These are phyloP conservation scores for Coelastrella sp. DNA, from an alignment of 139 green algal genomes.

Conservation along the genomic window DNA sequence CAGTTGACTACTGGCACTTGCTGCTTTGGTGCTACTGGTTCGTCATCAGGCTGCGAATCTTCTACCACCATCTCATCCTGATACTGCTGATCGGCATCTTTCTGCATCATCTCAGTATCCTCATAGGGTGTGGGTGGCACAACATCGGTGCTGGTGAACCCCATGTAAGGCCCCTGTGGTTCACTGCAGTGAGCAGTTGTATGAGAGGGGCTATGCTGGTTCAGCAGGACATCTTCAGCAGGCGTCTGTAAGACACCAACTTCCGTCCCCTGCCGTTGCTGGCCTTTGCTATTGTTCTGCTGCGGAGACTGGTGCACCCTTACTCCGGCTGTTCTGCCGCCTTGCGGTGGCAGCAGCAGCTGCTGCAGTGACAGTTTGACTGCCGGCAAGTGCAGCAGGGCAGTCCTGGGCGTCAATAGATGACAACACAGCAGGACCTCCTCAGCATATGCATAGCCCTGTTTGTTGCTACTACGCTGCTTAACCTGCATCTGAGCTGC, in stretches of 20 bases:
- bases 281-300: not conserved
- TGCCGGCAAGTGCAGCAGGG: conserved; percentile 26
- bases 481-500: not conserved
- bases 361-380: not conserved
- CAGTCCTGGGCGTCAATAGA: not conserved
- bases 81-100: not conserved
- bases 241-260: too few relatives aligned
- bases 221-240: not conserved
- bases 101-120: not conserved
- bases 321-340: too few relatives aligned
- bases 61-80: not conserved
- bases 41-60: not conserved
- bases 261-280: too few relatives aligned
- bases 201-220: not conserved
- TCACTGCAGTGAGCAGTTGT: not conserved
- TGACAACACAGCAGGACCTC: not conserved
- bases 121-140: conserved; percentile 4
- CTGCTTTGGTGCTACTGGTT: not conserved
- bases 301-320: too few relatives aligned
- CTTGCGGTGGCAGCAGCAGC: conserved; percentile 3
- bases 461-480: not conserved
- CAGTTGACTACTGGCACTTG: too few relatives aligned
- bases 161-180: not conserved
- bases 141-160: not conserved
- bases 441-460: not conserved